Evolutionary conservation across 768 basidiomycete species (phyloP).

Genomic region (Clathrus columnatus): DNA sequence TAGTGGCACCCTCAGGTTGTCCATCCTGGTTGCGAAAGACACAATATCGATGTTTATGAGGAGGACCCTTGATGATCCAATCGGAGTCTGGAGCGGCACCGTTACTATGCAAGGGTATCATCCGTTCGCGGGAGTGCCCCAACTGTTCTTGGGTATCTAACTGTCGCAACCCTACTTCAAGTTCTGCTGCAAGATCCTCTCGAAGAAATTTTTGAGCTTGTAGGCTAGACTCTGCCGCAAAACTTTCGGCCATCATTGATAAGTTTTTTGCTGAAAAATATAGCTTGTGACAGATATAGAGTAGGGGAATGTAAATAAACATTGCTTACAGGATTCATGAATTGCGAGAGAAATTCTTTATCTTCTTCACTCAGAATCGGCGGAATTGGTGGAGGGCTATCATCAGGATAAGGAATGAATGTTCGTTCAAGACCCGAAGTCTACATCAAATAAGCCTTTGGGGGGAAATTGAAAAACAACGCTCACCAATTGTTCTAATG

Average conservation of each 20-base stretch:
- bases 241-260: constrained; percentile 67
- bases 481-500: constrained; percentile 88
- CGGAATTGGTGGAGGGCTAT: constrained; percentile 38
- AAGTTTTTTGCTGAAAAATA: constrained; percentile 82
- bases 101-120: constrained; percentile 58
- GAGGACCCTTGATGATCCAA: constrained; percentile 79
- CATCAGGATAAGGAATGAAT: constrained; percentile 28
- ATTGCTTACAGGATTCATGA: constrained; percentile 58
- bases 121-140: constrained; percentile 36
- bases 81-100: constrained; percentile 39
- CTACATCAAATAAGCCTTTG: constrained; percentile 8
- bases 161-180: constrained; percentile 57
- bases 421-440: constrained; percentile 23
- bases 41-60: constrained; percentile 93
- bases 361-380: constrained; percentile 51
- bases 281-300: constrained; percentile 18
- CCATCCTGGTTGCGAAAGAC: constrained; percentile 33
- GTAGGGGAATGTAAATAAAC: background rate
- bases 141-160: constrained; percentile 59
- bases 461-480: background rate
- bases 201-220: constrained; percentile 83
- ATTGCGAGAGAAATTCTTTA: constrained; percentile 67
- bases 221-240: constrained; percentile 79
- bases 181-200: constrained; percentile 53
- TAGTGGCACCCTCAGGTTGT: constrained; percentile 25